phyloP scores from a whole-genome alignment of 2,329 filamentous ascomycete genomes.

The Hypoxylon sp. region DNA sequence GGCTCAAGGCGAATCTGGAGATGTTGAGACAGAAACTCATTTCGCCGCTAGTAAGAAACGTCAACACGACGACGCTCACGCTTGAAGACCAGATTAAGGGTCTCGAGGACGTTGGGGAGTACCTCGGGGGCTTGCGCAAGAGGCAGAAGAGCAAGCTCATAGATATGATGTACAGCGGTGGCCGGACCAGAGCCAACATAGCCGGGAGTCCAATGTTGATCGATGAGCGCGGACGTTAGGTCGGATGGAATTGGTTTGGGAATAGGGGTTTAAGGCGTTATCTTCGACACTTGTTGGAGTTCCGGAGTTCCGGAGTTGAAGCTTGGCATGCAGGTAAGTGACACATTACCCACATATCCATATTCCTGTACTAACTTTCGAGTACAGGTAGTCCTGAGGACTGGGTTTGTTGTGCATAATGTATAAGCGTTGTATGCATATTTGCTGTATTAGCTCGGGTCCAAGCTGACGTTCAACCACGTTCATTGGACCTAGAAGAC shows the following conservation, averaged over 20 bases:
- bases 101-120: slow-evolving; percentile 82
- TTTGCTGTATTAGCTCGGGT: slow-evolving; percentile 2
- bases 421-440: slow-evolving; percentile 28
- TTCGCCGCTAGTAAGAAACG: slow-evolving; percentile 82
- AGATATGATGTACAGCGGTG: slow-evolving; percentile 79
- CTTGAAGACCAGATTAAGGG: slow-evolving; percentile 90
- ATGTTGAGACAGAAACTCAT: slow-evolving; percentile 86
- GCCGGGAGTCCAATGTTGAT: slow-evolving; percentile 41
- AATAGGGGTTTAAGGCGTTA: slow-evolving; percentile 6
- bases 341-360: neutral
- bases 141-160: slow-evolving; percentile 87
- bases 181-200: slow-evolving; percentile 47
- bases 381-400: slow-evolving; percentile 4
- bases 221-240: slow-evolving; percentile 35
- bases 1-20: slow-evolving; percentile 89
- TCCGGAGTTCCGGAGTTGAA: slow-evolving; percentile 38
- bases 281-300: slow-evolving; percentile 12
- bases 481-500: neutral
- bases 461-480: slow-evolving; percentile 4
- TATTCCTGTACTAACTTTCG: slow-evolving; percentile 15
- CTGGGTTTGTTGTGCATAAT: slow-evolving; percentile 13
- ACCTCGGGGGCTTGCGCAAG: slow-evolving; percentile 81
- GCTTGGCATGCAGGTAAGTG: slow-evolving; percentile 32
- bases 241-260: slow-evolving; percentile 20
- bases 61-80: slow-evolving; percentile 77